These are phyloP conservation scores for Sinapis alba DNA, from an alignment of 441 rosid species.

Conservation along the genomic window DNA sequence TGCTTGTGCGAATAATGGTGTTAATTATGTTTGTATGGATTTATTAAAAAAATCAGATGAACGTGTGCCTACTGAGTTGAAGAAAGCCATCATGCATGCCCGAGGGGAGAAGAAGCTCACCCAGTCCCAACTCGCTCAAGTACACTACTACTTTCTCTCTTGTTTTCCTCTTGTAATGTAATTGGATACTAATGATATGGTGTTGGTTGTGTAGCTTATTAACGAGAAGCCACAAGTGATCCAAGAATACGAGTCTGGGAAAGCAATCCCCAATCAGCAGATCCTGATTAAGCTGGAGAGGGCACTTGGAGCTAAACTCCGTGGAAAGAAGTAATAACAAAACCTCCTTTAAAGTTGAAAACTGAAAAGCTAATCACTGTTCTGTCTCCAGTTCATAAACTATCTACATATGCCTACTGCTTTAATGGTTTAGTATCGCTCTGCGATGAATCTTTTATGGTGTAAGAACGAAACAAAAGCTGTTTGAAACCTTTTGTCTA, in stretches of 20 bases:
- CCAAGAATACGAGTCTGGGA: too few species aligned
- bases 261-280: too few species aligned
- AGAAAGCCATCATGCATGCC: conserved; percentile 89
- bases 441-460: conserved; percentile 18
- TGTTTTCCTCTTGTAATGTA: neutral
- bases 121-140: conserved; percentile 91
- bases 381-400: conserved; percentile 17
- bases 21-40: conserved; percentile 9
- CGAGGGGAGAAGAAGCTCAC: conserved; percentile 87
- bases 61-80: conserved; percentile 80
- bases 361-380: conserved; percentile 15
- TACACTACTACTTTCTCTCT: conserved; percentile 25
- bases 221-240: too few species aligned
- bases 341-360: neutral
- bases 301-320: conserved; percentile 81
- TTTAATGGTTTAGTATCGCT: conserved; percentile 20
- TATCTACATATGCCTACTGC: neutral
- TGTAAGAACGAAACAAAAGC: conserved; percentile 21
- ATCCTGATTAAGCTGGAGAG: conserved; percentile 91
- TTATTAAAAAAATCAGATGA: conserved; percentile 51
- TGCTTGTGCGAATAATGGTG: neutral
- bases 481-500: conserved; percentile 33
- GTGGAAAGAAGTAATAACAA: conserved; percentile 76
- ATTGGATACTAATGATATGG: neutral
- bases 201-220: conserved; percentile 29